These are phyloP conservation scores for Symbiodinium natans DNA, from an alignment of 73 alveolate species.

Conservation along the genomic window DNA sequence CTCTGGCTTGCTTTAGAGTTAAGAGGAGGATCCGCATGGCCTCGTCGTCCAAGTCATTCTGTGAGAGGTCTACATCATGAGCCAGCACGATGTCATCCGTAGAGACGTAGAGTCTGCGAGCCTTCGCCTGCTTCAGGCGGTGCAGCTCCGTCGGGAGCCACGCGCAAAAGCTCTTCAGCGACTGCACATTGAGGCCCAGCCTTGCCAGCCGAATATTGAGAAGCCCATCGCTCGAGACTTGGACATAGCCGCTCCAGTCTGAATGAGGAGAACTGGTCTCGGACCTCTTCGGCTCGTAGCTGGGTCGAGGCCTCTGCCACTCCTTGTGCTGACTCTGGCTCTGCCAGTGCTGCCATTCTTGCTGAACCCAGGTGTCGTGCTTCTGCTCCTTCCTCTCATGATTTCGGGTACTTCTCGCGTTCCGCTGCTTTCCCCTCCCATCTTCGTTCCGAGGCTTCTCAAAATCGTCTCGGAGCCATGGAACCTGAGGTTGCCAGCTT, in stretches of 20 bases:
- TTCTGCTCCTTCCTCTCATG: neutral
- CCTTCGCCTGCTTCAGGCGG: neutral
- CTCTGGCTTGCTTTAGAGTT: neutral
- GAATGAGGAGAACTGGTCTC: neutral
- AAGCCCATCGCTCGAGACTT: neutral
- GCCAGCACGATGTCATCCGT: neutral
- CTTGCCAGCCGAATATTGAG: neutral
- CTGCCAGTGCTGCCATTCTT: neutral
- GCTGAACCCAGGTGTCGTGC: neutral
- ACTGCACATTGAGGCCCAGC: neutral
- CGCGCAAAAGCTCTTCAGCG: neutral
- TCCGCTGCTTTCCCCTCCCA: neutral
- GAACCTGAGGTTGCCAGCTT: conserved; percentile 1
- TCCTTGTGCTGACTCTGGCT: neutral
- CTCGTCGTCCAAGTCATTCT: neutral
- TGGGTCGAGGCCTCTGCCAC: neutral
- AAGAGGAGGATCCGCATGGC: neutral
- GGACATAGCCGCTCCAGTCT: neutral
- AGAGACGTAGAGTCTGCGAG: neutral
- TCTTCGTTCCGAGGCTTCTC: too few relatives aligned
- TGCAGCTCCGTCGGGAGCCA: neutral
- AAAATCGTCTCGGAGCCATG: conserved; percentile 23
- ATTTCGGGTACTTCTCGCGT: neutral
- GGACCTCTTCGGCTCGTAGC: neutral
- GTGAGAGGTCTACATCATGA: neutral